A percentile compares a stretch with the other conserved stretches of the same genome.
Evolutionary conservation across 2,329 filamentous ascomycete species (phyloP).

Genomic region (Cryphonectria naterciae): DNA sequence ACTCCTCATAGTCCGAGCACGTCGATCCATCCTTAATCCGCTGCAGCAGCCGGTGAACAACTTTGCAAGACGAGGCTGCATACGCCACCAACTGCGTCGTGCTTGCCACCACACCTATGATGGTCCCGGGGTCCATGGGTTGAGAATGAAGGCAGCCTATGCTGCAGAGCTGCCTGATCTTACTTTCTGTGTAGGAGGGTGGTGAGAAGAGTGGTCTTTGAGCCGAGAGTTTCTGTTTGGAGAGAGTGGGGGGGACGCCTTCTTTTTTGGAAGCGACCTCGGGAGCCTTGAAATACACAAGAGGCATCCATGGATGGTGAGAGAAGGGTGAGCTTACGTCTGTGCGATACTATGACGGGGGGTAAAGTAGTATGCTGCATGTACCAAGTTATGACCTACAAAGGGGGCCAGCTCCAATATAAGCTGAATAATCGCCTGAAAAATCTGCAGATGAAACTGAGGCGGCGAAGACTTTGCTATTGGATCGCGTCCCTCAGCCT

Average conservation of each 20-base stretch:
- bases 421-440: background rate
- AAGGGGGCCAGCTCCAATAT: too few species aligned
- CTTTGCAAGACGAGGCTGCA: background rate
- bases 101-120: background rate
- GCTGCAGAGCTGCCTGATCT: background rate
- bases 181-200: too few species aligned
- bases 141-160: background rate
- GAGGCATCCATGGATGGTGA: too few species aligned
- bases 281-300: too few species aligned
- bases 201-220: too few species aligned
- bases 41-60: background rate
- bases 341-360: too few species aligned
- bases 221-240: too few species aligned
- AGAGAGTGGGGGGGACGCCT: too few species aligned
- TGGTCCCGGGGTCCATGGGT: background rate
- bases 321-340: too few species aligned
- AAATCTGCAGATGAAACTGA: background rate
- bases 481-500: background rate
- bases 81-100: background rate
- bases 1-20: background rate
- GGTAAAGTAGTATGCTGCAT: too few species aligned
- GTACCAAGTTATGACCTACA: too few species aligned
- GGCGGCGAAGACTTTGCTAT: background rate
- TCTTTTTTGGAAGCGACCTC: too few species aligned
- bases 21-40: background rate